Percentiles rank a stretch among this genome's conserved stretches.
Evolutionary conservation across 2,329 filamentous ascomycete genomes (phyloP).

Genomic region (Colletotrichum trifolii): DNA sequence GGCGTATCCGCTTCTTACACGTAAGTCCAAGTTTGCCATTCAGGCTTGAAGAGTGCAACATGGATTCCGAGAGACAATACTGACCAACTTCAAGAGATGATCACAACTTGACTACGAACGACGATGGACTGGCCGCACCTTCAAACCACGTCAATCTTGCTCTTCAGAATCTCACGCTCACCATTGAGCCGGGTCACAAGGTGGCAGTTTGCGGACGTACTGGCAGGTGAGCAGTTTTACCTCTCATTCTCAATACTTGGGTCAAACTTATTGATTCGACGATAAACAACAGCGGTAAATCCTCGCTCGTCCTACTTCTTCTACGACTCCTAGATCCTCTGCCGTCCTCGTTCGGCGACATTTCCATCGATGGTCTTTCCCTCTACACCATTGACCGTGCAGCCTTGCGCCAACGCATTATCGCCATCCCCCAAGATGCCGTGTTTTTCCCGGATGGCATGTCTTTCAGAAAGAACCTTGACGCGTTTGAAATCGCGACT

Average conservation of each 20-base stretch:
- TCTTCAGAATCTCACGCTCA: background rate
- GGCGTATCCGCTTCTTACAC: conserved; percentile 48
- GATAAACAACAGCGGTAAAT: conserved; percentile 52
- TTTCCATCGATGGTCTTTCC: conserved; percentile 55
- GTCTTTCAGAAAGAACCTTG: conserved; percentile 55
- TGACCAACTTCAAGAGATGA: background rate
- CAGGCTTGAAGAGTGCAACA: no score
- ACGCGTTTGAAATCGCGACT: conserved; percentile 48
- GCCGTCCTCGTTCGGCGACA: conserved; percentile 35
- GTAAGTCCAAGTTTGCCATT: conserved; percentile 11
- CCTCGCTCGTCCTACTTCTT: conserved; percentile 52
- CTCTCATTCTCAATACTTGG: background rate
- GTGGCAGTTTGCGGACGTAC: conserved; percentile 1
- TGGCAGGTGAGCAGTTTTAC: background rate
- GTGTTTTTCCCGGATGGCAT: conserved; percentile 57
- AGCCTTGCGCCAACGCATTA: conserved; percentile 57
- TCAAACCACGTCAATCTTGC: background rate
- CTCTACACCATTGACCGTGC: conserved; percentile 52
- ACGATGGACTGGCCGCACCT: background rate
- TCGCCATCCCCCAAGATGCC: conserved; percentile 64
- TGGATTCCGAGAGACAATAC: background rate
- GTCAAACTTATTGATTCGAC: background rate
- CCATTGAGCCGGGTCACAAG: background rate
- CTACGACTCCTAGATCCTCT: conserved; percentile 55
- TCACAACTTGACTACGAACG: background rate